A percentile compares a stretch with the other conserved stretches of the same genome.
Evolutionary conservation across 441 rosid genomes (phyloP).

Genomic region (Kokia cookei): DNA sequence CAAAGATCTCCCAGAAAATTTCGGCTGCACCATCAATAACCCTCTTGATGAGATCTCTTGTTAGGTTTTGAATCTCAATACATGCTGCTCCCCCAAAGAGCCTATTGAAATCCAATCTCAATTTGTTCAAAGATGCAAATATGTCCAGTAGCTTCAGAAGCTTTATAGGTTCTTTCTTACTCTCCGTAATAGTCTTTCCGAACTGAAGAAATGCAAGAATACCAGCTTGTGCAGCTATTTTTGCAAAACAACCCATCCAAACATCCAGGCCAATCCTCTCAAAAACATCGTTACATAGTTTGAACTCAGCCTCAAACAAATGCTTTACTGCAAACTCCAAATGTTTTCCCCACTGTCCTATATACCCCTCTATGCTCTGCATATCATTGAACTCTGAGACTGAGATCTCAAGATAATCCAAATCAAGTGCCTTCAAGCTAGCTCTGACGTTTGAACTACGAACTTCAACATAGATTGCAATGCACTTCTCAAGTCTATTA

Average conservation of each 20-base stretch:
- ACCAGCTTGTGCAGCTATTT: slow-evolving; percentile 95
- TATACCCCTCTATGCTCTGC: slow-evolving; percentile 84
- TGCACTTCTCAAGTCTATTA: slow-evolving; percentile 74
- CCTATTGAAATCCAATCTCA: slow-evolving; percentile 86
- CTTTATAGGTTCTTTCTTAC: slow-evolving; percentile 91
- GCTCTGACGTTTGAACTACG: slow-evolving; percentile 86
- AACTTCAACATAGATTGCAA: slow-evolving; percentile 76
- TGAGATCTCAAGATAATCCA: slow-evolving; percentile 91
- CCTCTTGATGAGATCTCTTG: slow-evolving; percentile 88
- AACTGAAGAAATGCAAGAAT: slow-evolving; percentile 90
- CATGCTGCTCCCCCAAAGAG: slow-evolving; percentile 95
- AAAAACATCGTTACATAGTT: slow-evolving; percentile 87
- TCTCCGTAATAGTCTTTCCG: slow-evolving; percentile 87
- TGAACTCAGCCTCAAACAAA: slow-evolving; percentile 91
- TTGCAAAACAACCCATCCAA: slow-evolving; percentile 95
- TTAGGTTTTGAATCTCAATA: slow-evolving; percentile 82
- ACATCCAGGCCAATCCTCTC: slow-evolving; percentile 78
- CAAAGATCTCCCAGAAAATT: slow-evolving; percentile 87
- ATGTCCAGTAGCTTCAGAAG: slow-evolving; percentile 87
- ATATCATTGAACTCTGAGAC: slow-evolving; percentile 77
- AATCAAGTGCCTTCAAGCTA: slow-evolving; percentile 80
- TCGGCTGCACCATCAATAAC: slow-evolving; percentile 86
- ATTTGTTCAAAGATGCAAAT: slow-evolving; percentile 73
- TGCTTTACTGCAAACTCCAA: slow-evolving; percentile 98
- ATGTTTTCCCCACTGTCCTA: slow-evolving; percentile 90